Percentiles rank a stretch among this genome's conserved stretches.
Conservation (phyloP, 306 rosid genomes). For the Castanospermum australe region DNA sequence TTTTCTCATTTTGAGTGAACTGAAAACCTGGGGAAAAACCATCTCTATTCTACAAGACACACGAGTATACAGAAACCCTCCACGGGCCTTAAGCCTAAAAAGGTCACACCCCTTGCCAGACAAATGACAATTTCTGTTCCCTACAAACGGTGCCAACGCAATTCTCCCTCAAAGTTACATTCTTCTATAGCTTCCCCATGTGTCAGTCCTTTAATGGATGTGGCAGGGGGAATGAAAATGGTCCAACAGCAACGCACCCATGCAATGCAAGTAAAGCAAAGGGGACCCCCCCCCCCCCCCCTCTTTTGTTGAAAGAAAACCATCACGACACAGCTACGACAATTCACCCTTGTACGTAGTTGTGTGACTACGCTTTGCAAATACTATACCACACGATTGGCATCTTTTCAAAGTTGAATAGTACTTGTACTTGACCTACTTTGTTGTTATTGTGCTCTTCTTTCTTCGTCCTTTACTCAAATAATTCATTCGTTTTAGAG, state of each 20-base stretch:
- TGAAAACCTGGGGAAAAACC: neutral
- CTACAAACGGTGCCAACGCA: conserved; percentile 30
- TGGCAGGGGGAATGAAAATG: conserved; percentile 4
- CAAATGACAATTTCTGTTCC: conserved; percentile 45
- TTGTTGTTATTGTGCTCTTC: neutral
- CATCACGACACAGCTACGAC: conserved; percentile 39
- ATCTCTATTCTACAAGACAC: neutral
- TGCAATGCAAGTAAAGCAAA: conserved; percentile 32
- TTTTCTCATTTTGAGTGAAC: neutral
- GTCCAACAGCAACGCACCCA: conserved; percentile 38
- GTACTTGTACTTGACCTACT: conserved; percentile 8
- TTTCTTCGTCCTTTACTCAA: conserved; percentile 1
- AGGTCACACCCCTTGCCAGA: conserved; percentile 24
- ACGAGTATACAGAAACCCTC: neutral
- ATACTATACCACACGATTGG: conserved; percentile 40
- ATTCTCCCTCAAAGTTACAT: conserved; percentile 26
- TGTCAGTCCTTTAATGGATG: conserved; percentile 30
- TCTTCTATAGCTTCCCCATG: conserved; percentile 10
- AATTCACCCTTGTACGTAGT: neutral
- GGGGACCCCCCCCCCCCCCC: too few species aligned
- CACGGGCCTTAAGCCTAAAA: conserved; percentile 1
- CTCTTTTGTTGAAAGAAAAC: conserved; percentile 34
- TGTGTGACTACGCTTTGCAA: neutral
- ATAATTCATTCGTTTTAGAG: neutral
- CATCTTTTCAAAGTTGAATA: conserved; percentile 48